Base-by-base conservation (phyloP, 2,329 filamentous ascomycete genomes). In the Cryphonectria japonica region DNA sequence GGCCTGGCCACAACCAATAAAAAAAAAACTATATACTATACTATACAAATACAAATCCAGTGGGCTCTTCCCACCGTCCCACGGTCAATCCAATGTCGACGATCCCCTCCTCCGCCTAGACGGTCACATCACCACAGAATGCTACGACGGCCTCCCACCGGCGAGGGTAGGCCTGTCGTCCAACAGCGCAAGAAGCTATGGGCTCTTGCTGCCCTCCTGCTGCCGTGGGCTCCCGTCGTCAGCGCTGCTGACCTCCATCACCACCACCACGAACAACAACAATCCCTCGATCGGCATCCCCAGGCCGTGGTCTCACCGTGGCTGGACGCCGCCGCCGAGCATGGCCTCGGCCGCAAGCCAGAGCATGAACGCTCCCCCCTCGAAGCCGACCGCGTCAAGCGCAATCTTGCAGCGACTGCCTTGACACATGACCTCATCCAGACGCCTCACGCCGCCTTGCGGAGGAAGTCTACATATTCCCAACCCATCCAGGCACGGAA, bases 71-170 rank as follows among this genome's bases (percentile, higher is more conserved):
- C 60, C 67, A 64, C 59, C 26, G 32, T 11, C 26, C 8, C 59
- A 32, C 26, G 41, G 29, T 70, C 57, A 66, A 32, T 70, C 72
- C 71, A 68, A 73, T 73, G 72, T 68, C 68, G 67, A 66, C 66
- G 60, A 43, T 69, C 60, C 57, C 67, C 39, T 46, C 46, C 66
- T 61, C 46, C 70, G 61, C 46, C 60, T 71, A 73, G 70, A 71
- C 67, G 67, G 64, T 32, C 37, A 50, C 50, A 68, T 65, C 66
- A 68, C 67, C 52, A 73, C 83, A 85, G 77, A 74, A 89, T 88
- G 86, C 80, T 85, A 83, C 87, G 85, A 85, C 85, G 85, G 85
- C 85, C 86, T 83, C 83, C 85, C 81, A 34, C 37, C 66, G 83
- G 83, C 81, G 83, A 85, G 80, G 82, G 82, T 80, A 82, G 84